Conservation (phyloP, 495 filamentous ascomycete genomes). For the Aspergillus kassunensis region DNA sequence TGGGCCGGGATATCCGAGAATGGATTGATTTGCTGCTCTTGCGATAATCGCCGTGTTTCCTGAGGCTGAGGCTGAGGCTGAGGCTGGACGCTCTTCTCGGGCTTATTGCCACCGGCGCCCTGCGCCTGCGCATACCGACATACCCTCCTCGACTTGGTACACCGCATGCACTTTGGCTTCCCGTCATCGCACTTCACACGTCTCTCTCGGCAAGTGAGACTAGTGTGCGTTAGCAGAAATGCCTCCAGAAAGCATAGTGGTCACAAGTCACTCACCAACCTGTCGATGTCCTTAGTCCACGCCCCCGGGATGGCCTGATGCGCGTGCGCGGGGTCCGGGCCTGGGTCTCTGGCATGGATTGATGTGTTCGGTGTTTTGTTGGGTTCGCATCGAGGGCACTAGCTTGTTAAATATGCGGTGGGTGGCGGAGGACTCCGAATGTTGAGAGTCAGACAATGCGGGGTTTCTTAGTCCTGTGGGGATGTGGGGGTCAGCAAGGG, state of each 20-base stretch:
- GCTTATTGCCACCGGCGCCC: not conserved
- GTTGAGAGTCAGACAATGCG: no score
- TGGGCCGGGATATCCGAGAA: no score
- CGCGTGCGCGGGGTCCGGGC: conserved; percentile 1
- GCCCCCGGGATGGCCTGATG: conserved; percentile 10
- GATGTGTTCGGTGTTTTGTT: no score
- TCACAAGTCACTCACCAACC: conserved; percentile 6
- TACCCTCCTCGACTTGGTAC: conserved; percentile 1
- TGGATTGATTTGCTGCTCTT: no score
- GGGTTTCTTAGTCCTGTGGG: no score
- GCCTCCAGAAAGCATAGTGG: conserved; percentile 4
- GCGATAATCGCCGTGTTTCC: no score
- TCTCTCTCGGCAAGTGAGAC: conserved; percentile 21
- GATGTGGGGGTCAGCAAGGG: no score
- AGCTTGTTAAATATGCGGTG: no score
- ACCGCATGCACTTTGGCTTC: conserved; percentile 10
- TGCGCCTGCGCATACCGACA: not conserved
- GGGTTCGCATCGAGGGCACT: no score
- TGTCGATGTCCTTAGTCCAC: conserved; percentile 9
- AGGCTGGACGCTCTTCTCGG: not conserved
- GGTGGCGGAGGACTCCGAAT: no score
- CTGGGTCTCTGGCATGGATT: no score
- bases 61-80: no score
- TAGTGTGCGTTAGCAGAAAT: not conserved
- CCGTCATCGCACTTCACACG: conserved; percentile 22